These are phyloP conservation scores for Polyporus arcularius DNA, from an alignment of 768 basidiomycete genomes.

Conservation along the genomic window DNA sequence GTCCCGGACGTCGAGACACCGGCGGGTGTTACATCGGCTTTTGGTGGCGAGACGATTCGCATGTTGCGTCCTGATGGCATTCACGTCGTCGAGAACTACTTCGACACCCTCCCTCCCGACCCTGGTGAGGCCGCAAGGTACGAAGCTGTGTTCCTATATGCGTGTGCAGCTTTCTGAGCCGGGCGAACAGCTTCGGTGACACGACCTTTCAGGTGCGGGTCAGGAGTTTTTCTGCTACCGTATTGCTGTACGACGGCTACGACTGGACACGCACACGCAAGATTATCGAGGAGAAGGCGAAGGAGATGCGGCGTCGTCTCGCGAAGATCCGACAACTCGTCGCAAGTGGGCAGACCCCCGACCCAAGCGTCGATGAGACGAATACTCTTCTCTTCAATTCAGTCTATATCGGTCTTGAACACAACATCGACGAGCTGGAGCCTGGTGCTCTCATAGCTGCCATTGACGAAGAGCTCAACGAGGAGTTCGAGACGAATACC, in stretches of 20 bases:
- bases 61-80: conserved; percentile 68
- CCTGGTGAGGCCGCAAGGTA: conserved; percentile 49
- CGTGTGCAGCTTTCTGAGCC: neutral
- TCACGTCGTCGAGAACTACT: conserved; percentile 73
- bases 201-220: conserved; percentile 56
- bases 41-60: conserved; percentile 85
- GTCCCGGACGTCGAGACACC: conserved; percentile 27
- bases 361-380: conserved; percentile 70
- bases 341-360: conserved; percentile 85
- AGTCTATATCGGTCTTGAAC: conserved; percentile 87
- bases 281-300: conserved; percentile 85
- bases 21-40: conserved; percentile 51
- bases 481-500: conserved; percentile 70
- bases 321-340: conserved; percentile 91
- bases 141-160: conserved; percentile 8
- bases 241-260: conserved; percentile 90
- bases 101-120: conserved; percentile 64
- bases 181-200: conserved; percentile 40
- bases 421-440: conserved; percentile 74
- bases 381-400: conserved; percentile 89
- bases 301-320: conserved; percentile 82
- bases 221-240: conserved; percentile 58
- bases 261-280: conserved; percentile 89
- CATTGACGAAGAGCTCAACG: conserved; percentile 87
- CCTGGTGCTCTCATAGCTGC: conserved; percentile 80